These are phyloP conservation scores for Nitzschia sp. DNA, from an alignment of 108 stramenopile species.

Conservation along the genomic window DNA sequence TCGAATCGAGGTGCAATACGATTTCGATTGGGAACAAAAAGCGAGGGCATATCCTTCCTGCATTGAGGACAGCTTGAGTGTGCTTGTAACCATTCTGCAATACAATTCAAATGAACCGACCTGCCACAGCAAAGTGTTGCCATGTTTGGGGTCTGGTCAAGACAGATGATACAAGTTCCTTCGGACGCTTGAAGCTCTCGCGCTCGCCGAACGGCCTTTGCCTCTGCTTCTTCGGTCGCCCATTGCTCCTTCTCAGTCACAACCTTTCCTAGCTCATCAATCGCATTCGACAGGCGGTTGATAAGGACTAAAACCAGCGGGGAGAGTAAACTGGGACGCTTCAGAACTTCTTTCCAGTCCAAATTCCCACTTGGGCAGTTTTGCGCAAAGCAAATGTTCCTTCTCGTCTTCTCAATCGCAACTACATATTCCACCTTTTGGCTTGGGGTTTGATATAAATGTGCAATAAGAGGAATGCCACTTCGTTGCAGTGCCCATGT, in stretches of 20 bases:
- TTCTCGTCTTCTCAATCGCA: conserved; percentile 24
- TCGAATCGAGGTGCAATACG: not conserved
- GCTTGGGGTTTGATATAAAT: conserved; percentile 27
- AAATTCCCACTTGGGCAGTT: not conserved
- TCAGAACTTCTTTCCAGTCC: not conserved
- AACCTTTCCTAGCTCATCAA: conserved; percentile 21
- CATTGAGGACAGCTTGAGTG: conserved; percentile 45
- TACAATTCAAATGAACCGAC: conserved; percentile 56
- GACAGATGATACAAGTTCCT: conserved; percentile 46
- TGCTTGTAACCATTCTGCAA: conserved; percentile 45
- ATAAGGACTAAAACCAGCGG: conserved; percentile 42
- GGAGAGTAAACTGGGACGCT: conserved; percentile 8
- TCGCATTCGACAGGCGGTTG: conserved; percentile 20
- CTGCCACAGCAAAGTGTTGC: conserved; percentile 57
- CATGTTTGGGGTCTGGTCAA: conserved; percentile 47
- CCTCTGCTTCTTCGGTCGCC: conserved; percentile 40
- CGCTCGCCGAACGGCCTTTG: conserved; percentile 29
- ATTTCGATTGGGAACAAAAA: not conserved
- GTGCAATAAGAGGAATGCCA: conserved; percentile 38
- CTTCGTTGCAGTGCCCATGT: conserved; percentile 41
- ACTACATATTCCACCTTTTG: conserved; percentile 32
- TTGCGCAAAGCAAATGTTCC: conserved; percentile 6
- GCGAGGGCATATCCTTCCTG: conserved; percentile 33
- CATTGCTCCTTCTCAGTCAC: conserved; percentile 28
- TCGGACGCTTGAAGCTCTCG: conserved; percentile 44